These are phyloP conservation scores for Erysimum pusillum DNA, from an alignment of 441 rosid species.

Conservation along the genomic window DNA sequence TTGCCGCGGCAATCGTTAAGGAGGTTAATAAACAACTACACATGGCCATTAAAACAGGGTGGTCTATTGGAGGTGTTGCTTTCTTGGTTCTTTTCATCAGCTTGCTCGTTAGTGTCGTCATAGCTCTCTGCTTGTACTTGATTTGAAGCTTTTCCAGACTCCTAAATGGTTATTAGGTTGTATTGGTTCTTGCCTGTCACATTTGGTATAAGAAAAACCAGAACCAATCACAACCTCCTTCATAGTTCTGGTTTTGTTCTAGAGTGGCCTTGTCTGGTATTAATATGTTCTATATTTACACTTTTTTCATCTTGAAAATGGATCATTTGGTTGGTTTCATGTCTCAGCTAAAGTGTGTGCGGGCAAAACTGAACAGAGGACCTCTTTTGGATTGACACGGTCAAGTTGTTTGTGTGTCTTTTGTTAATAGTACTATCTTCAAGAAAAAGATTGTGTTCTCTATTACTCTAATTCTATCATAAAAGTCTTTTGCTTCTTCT, in stretches of 20 bases:
- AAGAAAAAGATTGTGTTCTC: too few species aligned
- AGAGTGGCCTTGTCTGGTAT: too few species aligned
- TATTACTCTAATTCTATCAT: too few species aligned
- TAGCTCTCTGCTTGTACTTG: background rate
- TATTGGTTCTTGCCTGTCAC: background rate
- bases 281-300: too few species aligned
- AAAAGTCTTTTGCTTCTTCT: too few species aligned
- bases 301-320: too few species aligned
- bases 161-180: conserved; percentile 6
- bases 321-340: background rate
- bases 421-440: too few species aligned
- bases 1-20: background rate
- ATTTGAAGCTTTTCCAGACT: background rate
- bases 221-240: background rate
- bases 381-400: too few species aligned
- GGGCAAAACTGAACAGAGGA: too few species aligned
- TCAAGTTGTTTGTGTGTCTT: too few species aligned
- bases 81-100: background rate
- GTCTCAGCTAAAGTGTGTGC: too few species aligned
- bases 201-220: background rate
- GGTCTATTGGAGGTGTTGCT: background rate
- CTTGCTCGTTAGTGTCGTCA: background rate
- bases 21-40: background rate
- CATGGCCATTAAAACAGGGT: background rate
- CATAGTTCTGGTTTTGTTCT: background rate